Evolutionary conservation across 352 stramenopile species (phyloP).

Genomic region (Phytophthora capsici): DNA sequence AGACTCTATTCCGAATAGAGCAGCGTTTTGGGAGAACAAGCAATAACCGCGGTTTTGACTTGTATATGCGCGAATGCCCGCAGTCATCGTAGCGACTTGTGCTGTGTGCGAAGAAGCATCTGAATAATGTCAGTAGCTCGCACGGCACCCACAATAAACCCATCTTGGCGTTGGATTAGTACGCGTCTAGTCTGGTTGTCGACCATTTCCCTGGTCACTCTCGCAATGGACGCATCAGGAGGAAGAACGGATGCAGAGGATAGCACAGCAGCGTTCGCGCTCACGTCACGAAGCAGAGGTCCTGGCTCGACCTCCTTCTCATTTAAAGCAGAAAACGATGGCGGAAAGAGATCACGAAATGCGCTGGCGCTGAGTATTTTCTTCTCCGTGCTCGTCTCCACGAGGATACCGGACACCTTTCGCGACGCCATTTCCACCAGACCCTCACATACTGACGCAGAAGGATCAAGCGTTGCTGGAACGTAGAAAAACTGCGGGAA

Average conservation of each 20-base stretch:
- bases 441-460: slow-evolving; percentile 41
- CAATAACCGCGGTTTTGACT: too few relatives aligned
- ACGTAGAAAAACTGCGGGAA: slow-evolving; percentile 62
- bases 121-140: slow-evolving; percentile 59
- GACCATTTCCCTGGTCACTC: slow-evolving; percentile 55
- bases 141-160: slow-evolving; percentile 40
- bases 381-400: slow-evolving; percentile 20
- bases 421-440: slow-evolving; percentile 43
- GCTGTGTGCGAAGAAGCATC: slow-evolving; percentile 61
- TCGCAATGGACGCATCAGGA: slow-evolving; percentile 49
- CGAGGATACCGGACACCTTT: slow-evolving; percentile 38
- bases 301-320: slow-evolving; percentile 22
- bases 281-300: slow-evolving; percentile 40
- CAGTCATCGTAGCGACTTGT: slow-evolving; percentile 27
- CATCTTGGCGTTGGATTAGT: slow-evolving; percentile 35
- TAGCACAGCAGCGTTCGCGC: slow-evolving; percentile 19
- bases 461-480: slow-evolving; percentile 36
- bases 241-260: slow-evolving; percentile 21
- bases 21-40: not conserved
- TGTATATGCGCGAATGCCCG: not conserved
- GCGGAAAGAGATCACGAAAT: slow-evolving; percentile 42
- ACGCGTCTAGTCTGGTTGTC: slow-evolving; percentile 39
- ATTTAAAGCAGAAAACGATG: slow-evolving; percentile 21
- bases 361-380: slow-evolving; percentile 23
- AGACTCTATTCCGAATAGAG: too few relatives aligned